phyloP scores from a whole-genome alignment of 495 filamentous ascomycete species.

The Xylaria palmicola region DNA sequence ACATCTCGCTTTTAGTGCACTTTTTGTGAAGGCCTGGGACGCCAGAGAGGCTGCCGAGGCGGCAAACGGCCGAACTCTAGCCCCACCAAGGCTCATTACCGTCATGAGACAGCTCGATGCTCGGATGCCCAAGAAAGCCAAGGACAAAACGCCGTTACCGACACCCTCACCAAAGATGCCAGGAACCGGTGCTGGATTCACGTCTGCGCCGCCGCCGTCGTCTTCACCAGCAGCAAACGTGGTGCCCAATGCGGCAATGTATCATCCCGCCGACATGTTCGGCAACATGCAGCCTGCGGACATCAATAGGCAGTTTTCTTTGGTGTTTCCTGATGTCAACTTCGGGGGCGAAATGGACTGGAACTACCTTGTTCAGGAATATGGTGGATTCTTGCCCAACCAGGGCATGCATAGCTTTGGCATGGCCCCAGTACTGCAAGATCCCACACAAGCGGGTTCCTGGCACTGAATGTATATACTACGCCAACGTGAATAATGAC shows the following conservation, averaged over 20 bases:
- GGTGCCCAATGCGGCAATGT: conserved; percentile 21
- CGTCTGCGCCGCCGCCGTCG: conserved; percentile 19
- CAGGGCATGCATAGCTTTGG: conserved; percentile 9
- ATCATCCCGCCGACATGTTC: conserved; percentile 24
- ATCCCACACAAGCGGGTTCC: conserved; percentile 9
- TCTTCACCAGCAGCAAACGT: conserved; percentile 8
- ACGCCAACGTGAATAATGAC: background rate
- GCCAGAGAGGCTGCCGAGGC: conserved; percentile 46
- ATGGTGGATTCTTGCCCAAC: conserved; percentile 35
- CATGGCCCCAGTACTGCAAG: background rate
- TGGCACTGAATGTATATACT: conserved; percentile 14
- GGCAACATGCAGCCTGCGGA: conserved; percentile 22
- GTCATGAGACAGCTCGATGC: conserved; percentile 38
- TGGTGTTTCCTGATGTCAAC: conserved; percentile 37
- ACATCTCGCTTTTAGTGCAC: conserved; percentile 49
- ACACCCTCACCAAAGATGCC: conserved; percentile 34
- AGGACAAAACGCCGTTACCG: conserved; percentile 23
- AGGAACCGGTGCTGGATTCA: conserved; percentile 23
- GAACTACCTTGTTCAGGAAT: conserved; percentile 44
- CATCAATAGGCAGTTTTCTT: conserved; percentile 29
- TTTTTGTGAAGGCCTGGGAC: conserved; percentile 56
- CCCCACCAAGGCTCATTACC: conserved; percentile 42
- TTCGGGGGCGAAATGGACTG: conserved; percentile 44
- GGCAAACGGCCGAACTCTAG: conserved; percentile 37
- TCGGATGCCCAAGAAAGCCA: conserved; percentile 22